Percentiles rank a stretch among this genome's conserved stretches.
Conservation (phyloP, 805 yeast species). For the Peterozyma toletana region DNA sequence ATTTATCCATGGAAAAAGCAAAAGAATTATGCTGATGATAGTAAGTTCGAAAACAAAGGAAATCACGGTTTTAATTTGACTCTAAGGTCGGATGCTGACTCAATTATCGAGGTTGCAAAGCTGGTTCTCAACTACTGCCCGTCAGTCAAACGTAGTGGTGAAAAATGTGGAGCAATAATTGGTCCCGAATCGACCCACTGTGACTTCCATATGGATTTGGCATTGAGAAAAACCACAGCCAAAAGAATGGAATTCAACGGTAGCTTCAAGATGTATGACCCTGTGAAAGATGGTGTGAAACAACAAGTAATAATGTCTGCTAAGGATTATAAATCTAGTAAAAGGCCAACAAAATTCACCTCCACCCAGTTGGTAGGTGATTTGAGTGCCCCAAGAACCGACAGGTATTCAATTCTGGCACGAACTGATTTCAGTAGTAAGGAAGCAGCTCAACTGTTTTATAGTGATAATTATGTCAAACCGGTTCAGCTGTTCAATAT, state of each 20-base stretch:
- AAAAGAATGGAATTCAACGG: constrained; percentile 74
- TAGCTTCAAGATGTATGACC: constrained; percentile 47
- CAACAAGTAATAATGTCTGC: constrained; percentile 32
- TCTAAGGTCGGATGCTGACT: constrained; percentile 40
- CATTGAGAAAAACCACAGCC: constrained; percentile 43
- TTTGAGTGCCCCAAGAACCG: too few relatives aligned
- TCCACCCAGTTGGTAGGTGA: too few relatives aligned
- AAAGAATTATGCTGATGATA: constrained; percentile 18
- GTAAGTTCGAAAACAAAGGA: constrained; percentile 9
- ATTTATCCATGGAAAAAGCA: constrained; percentile 30
- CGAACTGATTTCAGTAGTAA: too few relatives aligned
- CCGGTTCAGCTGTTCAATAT: too few relatives aligned
- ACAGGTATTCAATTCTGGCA: too few relatives aligned
- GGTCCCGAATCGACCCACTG: constrained; percentile 48
- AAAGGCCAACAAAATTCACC: too few relatives aligned
- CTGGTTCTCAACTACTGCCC: constrained; percentile 65
- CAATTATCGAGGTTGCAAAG: constrained; percentile 60
- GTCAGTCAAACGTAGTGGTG: constrained; percentile 35
- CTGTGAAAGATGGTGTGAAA: constrained; percentile 33
- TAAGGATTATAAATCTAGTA: constrained; percentile 11
- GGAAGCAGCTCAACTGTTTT: too few relatives aligned
- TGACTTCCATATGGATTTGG: constrained; percentile 61
- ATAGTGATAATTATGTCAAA: too few relatives aligned
- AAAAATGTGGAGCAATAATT: constrained; percentile 54
- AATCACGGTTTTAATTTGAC: constrained; percentile 40